Base-by-base conservation (phyloP, 2,329 filamentous ascomycete species). In the Tolypocladium tropicale region DNA sequence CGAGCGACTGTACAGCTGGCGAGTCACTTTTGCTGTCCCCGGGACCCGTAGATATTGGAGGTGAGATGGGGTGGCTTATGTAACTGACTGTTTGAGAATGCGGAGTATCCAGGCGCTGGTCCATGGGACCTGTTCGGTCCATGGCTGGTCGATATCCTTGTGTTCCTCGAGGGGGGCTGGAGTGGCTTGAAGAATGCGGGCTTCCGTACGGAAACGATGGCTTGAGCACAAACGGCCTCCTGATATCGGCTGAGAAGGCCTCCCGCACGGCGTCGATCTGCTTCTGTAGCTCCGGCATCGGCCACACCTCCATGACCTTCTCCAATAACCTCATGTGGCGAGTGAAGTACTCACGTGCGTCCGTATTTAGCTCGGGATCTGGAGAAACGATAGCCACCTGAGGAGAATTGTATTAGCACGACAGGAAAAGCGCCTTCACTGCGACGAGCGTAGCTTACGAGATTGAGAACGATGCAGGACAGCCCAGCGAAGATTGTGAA, bases 241-340 rank as follows among this genome's bases (percentile, higher is more conserved):
- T 84, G 28, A 79, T 81, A 69, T 97, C 89, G 54, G 89, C 89
- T 32, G 93, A 96, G 67, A 97, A 97, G 5, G 93, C 93, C 66
- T 93, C 85, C 43, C 93, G 85, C 34, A 97, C 81, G 41, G 89
- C 88, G 67, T 96, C 87, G 61, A 97, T 90, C 70, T 96, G 91
- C 54, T 85, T 86, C 68, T 95, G 86, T 73, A 96, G 88, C 64
- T 96, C 92, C 2, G 89, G 87, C 81, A 95, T 90, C 2, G 90
- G 88, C 88, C 90, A 95, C 5, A 85, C 84, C 10, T 81, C 79
- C 67, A 90, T 89, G 63, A 91, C 94, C 61, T 84, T 86, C 70
- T 97, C 93, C 57, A 97, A 77, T 39, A 97, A 86, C 55, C 92
- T 85, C 93, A 97, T 96, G 64, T 96, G 92, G 52, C 93, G 82